Conservation (phyloP, 257 asterid genomes). For the Salvia splendens region DNA sequence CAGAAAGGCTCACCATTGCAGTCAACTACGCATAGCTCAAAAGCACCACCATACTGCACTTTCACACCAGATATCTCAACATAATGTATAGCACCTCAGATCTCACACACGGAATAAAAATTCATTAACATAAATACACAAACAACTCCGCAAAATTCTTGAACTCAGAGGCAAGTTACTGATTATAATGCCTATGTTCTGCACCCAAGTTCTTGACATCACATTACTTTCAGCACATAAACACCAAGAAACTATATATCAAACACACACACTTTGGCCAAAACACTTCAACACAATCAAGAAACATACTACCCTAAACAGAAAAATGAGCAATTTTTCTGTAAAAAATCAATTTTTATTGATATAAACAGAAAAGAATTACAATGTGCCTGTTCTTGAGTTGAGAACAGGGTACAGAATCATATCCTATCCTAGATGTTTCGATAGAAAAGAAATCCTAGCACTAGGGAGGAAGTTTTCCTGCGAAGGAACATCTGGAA, state of each 20-base stretch:
- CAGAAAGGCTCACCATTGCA: constrained; percentile 91
- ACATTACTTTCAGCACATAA: neutral
- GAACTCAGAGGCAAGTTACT: neutral
- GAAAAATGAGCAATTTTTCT: too few species aligned
- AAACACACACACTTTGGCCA: constrained; percentile 1
- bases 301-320: too few species aligned
- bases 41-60: neutral
- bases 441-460: too few species aligned
- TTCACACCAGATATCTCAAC: constrained; percentile 1
- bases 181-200: constrained; percentile 12
- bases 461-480: too few species aligned
- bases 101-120: neutral
- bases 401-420: too few species aligned
- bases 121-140: neutral
- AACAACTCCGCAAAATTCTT: neutral
- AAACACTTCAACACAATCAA: constrained; percentile 23
- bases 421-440: too few species aligned
- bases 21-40: constrained; percentile 9
- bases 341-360: too few species aligned
- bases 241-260: constrained; percentile 3
- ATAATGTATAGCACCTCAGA: constrained; percentile 3
- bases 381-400: too few species aligned
- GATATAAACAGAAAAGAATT: too few species aligned
- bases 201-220: constrained; percentile 17
- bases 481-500: too few species aligned